Percentiles rank a stretch among this genome's conserved stretches.
Evolutionary conservation across 164 flowering plant species (phyloP).

Genomic region (Nymphaea colorata): DNA sequence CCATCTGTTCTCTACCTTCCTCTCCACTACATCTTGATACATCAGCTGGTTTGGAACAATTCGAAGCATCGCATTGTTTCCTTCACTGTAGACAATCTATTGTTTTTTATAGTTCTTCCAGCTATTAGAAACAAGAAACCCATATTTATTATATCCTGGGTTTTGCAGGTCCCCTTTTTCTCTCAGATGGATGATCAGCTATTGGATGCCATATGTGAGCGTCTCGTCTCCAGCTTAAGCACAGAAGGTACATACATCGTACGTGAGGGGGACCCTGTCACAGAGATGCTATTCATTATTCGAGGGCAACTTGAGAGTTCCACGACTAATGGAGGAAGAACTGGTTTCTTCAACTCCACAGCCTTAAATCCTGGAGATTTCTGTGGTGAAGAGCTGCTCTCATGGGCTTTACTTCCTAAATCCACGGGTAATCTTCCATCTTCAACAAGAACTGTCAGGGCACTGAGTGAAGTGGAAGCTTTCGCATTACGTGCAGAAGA

Average conservation of each 20-base stretch:
- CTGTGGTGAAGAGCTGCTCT: constrained; percentile 84
- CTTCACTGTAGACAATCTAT: too few species aligned
- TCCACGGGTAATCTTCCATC: constrained; percentile 64
- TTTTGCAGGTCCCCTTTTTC: constrained; percentile 80
- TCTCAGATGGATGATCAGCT: constrained; percentile 96
- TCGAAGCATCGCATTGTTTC: too few species aligned
- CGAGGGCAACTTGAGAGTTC: constrained; percentile 82
- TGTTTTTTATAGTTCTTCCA: too few species aligned
- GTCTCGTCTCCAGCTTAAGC: constrained; percentile 69
- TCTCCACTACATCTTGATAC: too few species aligned
- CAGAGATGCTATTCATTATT: constrained; percentile 90
- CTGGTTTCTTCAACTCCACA: constrained; percentile 81
- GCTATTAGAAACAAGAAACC: too few species aligned
- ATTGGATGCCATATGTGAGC: constrained; percentile 95
- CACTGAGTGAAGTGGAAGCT: constrained; percentile 76
- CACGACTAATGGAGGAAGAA: constrained; percentile 88
- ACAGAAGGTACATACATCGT: constrained; percentile 76
- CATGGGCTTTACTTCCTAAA: constrained; percentile 82
- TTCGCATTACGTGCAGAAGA: constrained; percentile 82
- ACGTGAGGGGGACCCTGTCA: constrained; percentile 88
- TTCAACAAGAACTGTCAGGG: constrained; percentile 73
- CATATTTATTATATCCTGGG: too few species aligned
- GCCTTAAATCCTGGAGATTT: constrained; percentile 80
- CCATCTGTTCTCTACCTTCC: too few species aligned
- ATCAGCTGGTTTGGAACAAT: too few species aligned